Evolutionary conservation across 768 basidiomycete species (phyloP), one percentile per base, ranked within the genome.

Genomic region (Suillus americanus): DNA sequence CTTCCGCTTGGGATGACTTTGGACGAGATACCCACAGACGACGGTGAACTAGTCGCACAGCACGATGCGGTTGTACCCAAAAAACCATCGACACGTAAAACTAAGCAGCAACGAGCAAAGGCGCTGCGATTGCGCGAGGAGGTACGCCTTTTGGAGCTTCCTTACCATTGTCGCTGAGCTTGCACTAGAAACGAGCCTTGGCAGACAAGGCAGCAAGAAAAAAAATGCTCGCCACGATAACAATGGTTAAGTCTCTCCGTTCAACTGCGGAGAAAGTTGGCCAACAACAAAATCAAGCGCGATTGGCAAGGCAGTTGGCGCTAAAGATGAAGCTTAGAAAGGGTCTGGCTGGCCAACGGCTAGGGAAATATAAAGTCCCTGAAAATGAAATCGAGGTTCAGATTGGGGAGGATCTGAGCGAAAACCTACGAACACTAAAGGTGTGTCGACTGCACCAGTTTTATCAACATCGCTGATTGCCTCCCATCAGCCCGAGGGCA

Each of bases 381-480:
- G 86, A 85, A 68, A 83, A 80, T 16, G 80, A 82, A 40, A 83
- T 95, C 5, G 91, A 89, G 53, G 95, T 98, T 18, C 95, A 97
- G 76, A 82, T 97, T 0, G 93, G 93, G 2, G 95, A 97, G 67
- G 94, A 97, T 72, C 76, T 97, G 57, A 90, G 85, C 63, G 95
- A 97, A 77, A 95, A 82, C 70, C 77, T 97, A 70, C 81, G 95
- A 63, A 88, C 81, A 46, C 78, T 98, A 71, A 95, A 95, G 88
- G 95, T 92, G 60, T 50, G 84, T 77, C 23, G 51, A 40, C 23
- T 30, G 18, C 55, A 14, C 16, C 45, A 10, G 13, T 35, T 18
- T 54, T 13, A 10, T 50, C 35, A 6, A 33, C 45, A 30, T 14
- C 14, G 30, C 50, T 51, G 20, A 45, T 55, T 33, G 45, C 16